Evolutionary conservation across 2,329 filamentous ascomycete genomes (phyloP), one percentile per base, ranked within the genome.

Genomic region (Daldinia sp.): DNA sequence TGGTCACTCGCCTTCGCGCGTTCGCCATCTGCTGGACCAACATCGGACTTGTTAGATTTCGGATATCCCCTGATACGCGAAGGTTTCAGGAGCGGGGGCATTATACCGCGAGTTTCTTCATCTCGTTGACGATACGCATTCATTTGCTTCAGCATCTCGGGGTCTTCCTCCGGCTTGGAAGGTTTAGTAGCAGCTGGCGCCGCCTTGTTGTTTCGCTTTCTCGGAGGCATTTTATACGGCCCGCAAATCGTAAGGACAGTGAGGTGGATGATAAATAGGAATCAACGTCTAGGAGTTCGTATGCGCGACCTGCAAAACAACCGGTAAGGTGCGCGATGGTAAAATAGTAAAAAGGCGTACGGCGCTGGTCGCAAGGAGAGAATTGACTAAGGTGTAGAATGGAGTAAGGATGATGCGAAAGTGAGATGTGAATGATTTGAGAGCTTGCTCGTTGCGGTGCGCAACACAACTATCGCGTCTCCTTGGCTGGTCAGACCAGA

Each of bases 221-320:
- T 67, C 49, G 63, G 60, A 54, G 63, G 56, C 63, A 66, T 66
- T 32, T 29, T 50, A 34, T 19, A 27, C 61, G 25, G 53, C 50
- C 54, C 54, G 45, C 10, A 32, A 30, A 4, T 30, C 25, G 45
- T 15, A 27, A 19, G 13, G 27, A 48, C 8, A 30, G 10, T 53
- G 10, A n/a, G n/a, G 32, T 19, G 48, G 21, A 39, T 17, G 23
- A 23, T 47, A 48, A 17, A 13, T 37, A 30, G 45, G 5, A 19
- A 4, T 17, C 19, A 30, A 30, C 10, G 25, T 30, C 30, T 27
- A 30, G 45, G 25, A 21, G 45, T 48, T 27, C 30, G 4, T 32
- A 30, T 32, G n/a, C 27, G 45, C 25, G 45, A 11, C 45, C 13
- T 19, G 25, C 5, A 13, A 30, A 19, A 32, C 45, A 8, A 8